These are phyloP conservation scores for Colletotrichum brevisporum DNA, from an alignment of 2,329 filamentous ascomycete genomes.

Conservation along the genomic window DNA sequence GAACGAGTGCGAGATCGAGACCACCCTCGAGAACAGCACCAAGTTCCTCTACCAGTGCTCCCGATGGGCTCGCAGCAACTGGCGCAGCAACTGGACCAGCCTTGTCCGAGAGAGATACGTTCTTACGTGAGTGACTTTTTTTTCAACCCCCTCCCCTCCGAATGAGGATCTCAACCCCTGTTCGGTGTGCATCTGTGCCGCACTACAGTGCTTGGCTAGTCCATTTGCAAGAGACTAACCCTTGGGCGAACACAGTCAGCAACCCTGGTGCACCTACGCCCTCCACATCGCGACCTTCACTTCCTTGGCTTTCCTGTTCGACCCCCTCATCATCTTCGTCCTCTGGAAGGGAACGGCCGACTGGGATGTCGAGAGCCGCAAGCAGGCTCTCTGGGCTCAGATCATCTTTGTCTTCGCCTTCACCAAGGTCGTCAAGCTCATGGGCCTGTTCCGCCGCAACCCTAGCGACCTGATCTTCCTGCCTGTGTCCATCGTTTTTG, in stretches of 20 bases:
- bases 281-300: slow-evolving; percentile 94
- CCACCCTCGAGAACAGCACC: slow-evolving; percentile 88
- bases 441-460: slow-evolving; percentile 88
- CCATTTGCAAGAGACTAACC: slow-evolving; percentile 35
- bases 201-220: background rate
- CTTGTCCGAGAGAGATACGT: slow-evolving; percentile 87
- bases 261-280: slow-evolving; percentile 94
- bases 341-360: slow-evolving; percentile 77
- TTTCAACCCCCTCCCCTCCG: slow-evolving; percentile 28
- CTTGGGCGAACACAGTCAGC: slow-evolving; percentile 72
- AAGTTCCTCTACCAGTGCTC: slow-evolving; percentile 96
- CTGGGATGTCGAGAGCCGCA: slow-evolving; percentile 69
- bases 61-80: slow-evolving; percentile 96
- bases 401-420: slow-evolving; percentile 82
- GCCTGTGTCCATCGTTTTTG: slow-evolving; percentile 89
- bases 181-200: background rate
- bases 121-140: slow-evolving; percentile 79
- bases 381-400: slow-evolving; percentile 72
- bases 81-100: slow-evolving; percentile 96
- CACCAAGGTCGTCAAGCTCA: slow-evolving; percentile 91
- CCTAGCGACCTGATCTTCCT: slow-evolving; percentile 85
- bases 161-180: slow-evolving; percentile 14
- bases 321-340: slow-evolving; percentile 79
- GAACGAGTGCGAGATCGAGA: slow-evolving; percentile 90
- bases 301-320: slow-evolving; percentile 85